phyloP scores from a whole-genome alignment of 2,329 filamentous ascomycete species.

The Cladosporium sp. region DNA sequence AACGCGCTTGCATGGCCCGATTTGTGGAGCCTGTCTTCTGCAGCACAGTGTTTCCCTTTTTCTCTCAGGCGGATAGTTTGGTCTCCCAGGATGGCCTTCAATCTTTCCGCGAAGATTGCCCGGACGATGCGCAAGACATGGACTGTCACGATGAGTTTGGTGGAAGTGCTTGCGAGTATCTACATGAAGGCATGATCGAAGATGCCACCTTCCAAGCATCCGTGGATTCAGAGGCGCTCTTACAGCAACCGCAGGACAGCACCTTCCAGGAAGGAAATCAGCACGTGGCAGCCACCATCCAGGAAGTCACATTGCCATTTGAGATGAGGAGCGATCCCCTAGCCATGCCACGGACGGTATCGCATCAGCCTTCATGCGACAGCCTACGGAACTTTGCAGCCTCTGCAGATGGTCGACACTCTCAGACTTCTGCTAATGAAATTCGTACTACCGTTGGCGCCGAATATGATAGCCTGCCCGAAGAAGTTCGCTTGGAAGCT shows the following conservation, averaged over 20 bases:
- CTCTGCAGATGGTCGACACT: background rate
- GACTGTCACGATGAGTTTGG: background rate
- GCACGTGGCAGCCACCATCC: background rate
- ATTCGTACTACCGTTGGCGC: background rate
- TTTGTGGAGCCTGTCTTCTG: conserved; percentile 34
- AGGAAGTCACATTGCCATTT: conserved; percentile 21
- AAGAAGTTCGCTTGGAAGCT: background rate
- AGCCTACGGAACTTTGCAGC: background rate
- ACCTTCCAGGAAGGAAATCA: background rate
- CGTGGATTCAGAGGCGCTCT: background rate
- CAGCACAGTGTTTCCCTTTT: conserved; percentile 22
- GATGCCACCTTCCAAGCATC: background rate
- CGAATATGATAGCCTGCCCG: background rate
- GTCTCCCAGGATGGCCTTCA: background rate
- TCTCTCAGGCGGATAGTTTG: background rate
- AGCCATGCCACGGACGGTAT: conserved; percentile 7
- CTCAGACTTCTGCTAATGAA: background rate
- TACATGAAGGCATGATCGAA: background rate
- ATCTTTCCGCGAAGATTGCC: background rate
- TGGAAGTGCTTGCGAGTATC: background rate
- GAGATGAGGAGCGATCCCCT: conserved; percentile 18
- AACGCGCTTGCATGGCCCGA: conserved; percentile 33
- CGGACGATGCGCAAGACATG: background rate
- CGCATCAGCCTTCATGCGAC: conserved; percentile 19
- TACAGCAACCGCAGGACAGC: background rate